Evolutionary conservation across 129 eudicot genomes (phyloP), one percentile per base, ranked within the genome.

Genomic region (Centrapalus pauciflorus): DNA sequence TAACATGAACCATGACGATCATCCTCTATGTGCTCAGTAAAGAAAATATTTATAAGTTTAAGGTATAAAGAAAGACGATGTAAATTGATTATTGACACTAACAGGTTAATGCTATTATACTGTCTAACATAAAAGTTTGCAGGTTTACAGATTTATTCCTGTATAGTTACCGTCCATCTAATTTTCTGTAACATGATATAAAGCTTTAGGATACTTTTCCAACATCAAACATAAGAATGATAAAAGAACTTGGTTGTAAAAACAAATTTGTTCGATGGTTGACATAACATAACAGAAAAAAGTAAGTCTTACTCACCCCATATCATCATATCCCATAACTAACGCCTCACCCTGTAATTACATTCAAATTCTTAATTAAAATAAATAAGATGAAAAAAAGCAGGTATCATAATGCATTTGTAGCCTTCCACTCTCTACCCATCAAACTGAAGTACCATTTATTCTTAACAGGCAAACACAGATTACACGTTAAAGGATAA

Each of bases 321-420:
- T 88, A 59, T 86, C 90, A 30, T 88, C 96, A 76, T 93, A 93
- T 85, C 98, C 98, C 96, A 93, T 83, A 45, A 93, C 98, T 25
- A 93, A 81, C 32, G 98, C 98, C 74, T 93, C 95, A 5, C 98
- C 98, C 98, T 92, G 95, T 67, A 81, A 82, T 72, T 69, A 77
- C 61, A 38, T 30, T 27, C 59, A 66, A 68, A 50, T 24, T 73
- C 32, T 17, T 25, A 58, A 27, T 35, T 27, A 73, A 68, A 48
- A 46, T 13, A 19, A 26, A 12, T 37, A 20, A 37, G 41, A n/a
- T 54, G 17, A 54, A 14, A 65, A 32, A 37, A 61, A 5, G 24
- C 54, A 48, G 54, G 54, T 48, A 16, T 5, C 16, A 48, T 48
- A 17, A 17, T 48, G 54, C 25, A 17, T 48, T 48, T 17, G 54